Evolutionary conservation across 441 rosid genomes (phyloP).

Genomic region (Euphorbia schlechtendalii): DNA sequence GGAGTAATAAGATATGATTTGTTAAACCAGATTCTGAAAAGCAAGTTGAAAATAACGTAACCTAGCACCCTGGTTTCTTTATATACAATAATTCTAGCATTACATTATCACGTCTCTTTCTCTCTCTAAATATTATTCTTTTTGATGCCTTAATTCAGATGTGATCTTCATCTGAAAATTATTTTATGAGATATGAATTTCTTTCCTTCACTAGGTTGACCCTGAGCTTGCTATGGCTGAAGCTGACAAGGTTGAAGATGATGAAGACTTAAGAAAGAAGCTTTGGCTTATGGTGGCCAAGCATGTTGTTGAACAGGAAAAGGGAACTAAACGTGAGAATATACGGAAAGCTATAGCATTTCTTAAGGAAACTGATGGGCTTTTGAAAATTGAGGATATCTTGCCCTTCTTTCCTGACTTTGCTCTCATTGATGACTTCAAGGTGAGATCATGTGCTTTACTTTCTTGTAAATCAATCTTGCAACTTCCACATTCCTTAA

Average conservation of each 20-base stretch:
- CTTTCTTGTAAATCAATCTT: not conserved
- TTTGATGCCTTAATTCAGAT: not conserved
- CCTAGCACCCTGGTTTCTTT: not conserved
- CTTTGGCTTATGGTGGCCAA: slow-evolving; percentile 99
- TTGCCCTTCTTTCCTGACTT: slow-evolving; percentile 99
- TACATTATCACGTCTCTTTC: not conserved
- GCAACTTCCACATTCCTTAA: not conserved
- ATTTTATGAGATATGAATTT: not conserved
- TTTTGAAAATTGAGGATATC: slow-evolving; percentile 95
- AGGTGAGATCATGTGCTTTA: slow-evolving; percentile 38
- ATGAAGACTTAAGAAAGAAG: slow-evolving; percentile 97
- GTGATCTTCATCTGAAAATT: not conserved
- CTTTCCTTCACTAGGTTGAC: slow-evolving; percentile 61
- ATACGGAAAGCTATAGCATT: slow-evolving; percentile 97
- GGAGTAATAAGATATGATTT: not conserved
- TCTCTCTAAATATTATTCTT: not conserved
- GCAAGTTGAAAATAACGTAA: not conserved
- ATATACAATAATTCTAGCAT: not conserved
- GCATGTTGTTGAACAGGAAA: slow-evolving; percentile 94
- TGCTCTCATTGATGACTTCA: slow-evolving; percentile 98
- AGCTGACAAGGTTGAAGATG: slow-evolving; percentile 99
- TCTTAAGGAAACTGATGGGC: slow-evolving; percentile 60
- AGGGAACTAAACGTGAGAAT: slow-evolving; percentile 97
- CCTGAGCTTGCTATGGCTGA: slow-evolving; percentile 99
- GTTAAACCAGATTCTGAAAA: not conserved